A percentile compares a stretch with the other conserved stretches of the same genome.
phyloP scores from a whole-genome alignment of 2,329 filamentous ascomycete species.

The Xylaria sp. region DNA sequence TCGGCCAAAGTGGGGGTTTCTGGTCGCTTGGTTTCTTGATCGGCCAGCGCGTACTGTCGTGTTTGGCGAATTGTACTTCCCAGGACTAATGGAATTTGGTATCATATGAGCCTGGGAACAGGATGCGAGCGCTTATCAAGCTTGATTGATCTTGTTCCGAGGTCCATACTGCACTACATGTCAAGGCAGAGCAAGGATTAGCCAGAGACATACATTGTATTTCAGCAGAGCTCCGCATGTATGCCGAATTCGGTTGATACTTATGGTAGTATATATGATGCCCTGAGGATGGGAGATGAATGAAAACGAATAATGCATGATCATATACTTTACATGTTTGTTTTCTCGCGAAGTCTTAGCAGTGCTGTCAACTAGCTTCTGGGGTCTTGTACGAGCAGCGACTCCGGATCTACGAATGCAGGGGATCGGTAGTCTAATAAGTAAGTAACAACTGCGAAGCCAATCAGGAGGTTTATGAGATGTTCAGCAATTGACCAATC shows the following conservation, averaged over 20 bases:
- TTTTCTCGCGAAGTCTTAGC: constrained; percentile 11
- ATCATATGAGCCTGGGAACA: constrained; percentile 31
- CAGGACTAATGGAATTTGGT: constrained; percentile 32
- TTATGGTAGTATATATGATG: constrained; percentile 34
- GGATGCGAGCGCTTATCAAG: constrained; percentile 20
- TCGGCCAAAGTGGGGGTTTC: constrained; percentile 32
- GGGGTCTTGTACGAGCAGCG: not conserved
- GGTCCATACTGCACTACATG: constrained; percentile 21
- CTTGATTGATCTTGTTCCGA: constrained; percentile 34
- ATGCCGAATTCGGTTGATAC: constrained; percentile 32
- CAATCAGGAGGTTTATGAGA: constrained; percentile 21
- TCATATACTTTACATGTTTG: not conserved
- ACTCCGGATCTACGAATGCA: not conserved
- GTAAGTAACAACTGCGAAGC: constrained; percentile 1
- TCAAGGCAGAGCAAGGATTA: constrained; percentile 19
- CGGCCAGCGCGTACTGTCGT: constrained; percentile 26
- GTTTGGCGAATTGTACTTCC: constrained; percentile 28
- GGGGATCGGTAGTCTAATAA: not conserved
- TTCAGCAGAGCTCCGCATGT: constrained; percentile 25
- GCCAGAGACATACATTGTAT: constrained; percentile 25
- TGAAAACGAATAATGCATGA: constrained; percentile 40
- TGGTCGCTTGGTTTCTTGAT: constrained; percentile 30
- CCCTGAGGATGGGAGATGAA: constrained; percentile 34
- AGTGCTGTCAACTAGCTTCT: not conserved
- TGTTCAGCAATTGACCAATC: constrained; percentile 37